Percentiles rank a stretch among this genome's conserved stretches.
Conservation (phyloP, 768 basidiomycete species). For the Boletus huronensis region DNA sequence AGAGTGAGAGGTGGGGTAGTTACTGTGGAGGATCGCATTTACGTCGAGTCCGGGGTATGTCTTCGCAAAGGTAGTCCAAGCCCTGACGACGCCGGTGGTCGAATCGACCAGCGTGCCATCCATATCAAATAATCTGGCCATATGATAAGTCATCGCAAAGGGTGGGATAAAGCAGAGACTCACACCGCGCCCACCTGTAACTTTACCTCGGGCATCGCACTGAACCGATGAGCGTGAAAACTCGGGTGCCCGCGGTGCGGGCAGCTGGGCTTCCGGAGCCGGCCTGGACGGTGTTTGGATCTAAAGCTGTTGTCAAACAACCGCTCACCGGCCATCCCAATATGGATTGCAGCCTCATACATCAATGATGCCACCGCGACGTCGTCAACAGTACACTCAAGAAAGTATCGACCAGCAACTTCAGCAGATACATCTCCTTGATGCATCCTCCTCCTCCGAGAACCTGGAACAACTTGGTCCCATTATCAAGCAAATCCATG, state of each 20-base stretch:
- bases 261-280: background rate
- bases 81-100: conserved; percentile 75
- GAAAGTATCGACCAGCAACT: conserved; percentile 86
- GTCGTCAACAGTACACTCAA: conserved; percentile 70
- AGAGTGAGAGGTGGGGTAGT: conserved; percentile 21
- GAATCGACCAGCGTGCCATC: conserved; percentile 83
- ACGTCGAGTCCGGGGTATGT: conserved; percentile 67
- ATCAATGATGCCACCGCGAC: conserved; percentile 66
- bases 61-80: conserved; percentile 75
- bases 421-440: conserved; percentile 86
- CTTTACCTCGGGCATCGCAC: conserved; percentile 32
- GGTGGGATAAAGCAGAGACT: conserved; percentile 9
- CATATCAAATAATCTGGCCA: conserved; percentile 70
- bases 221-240: background rate
- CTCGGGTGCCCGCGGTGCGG: background rate
- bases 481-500: conserved; percentile 90
- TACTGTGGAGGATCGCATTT: conserved; percentile 58
- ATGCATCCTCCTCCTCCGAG: conserved; percentile 84
- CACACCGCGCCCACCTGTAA: conserved; percentile 41
- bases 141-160: background rate
- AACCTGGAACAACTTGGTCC: conserved; percentile 95
- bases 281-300: conserved; percentile 32
- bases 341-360: conserved; percentile 10
- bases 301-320: conserved; percentile 40
- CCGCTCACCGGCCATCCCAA: conserved; percentile 10